phyloP scores from a whole-genome alignment of 2,329 filamentous ascomycete genomes.

The Calonectria fujianensis region DNA sequence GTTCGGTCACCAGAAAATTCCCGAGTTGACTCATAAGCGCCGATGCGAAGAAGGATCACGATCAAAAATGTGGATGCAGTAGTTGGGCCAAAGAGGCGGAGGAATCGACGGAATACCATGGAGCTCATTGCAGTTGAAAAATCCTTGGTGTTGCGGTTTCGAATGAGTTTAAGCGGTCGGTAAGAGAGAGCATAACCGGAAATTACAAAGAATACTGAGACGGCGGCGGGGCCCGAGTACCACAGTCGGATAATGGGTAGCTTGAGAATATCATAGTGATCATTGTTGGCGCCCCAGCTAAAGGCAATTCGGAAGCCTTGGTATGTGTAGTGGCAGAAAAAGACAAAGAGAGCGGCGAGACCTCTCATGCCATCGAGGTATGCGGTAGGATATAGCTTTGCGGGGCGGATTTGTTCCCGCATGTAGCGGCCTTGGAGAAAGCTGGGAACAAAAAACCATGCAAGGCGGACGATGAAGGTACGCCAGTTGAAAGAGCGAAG shows the following conservation, averaged over 20 bases:
- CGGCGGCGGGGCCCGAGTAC: slow-evolving; percentile 74
- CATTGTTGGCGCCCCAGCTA: slow-evolving; percentile 67
- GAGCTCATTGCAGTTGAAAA: slow-evolving; percentile 69
- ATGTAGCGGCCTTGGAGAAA: slow-evolving; percentile 68
- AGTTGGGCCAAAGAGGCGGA: slow-evolving; percentile 72
- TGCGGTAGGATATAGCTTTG: slow-evolving; percentile 70
- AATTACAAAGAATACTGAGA: slow-evolving; percentile 78
- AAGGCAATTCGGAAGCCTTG: slow-evolving; percentile 71
- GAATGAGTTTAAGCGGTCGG: slow-evolving; percentile 68
- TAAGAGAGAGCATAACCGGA: slow-evolving; percentile 77
- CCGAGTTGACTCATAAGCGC: slow-evolving; percentile 69
- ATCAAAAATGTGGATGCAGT: slow-evolving; percentile 70
- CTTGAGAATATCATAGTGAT: slow-evolving; percentile 69
- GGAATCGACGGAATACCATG: slow-evolving; percentile 70
- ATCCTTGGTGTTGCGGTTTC: slow-evolving; percentile 60
- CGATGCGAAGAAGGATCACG: slow-evolving; percentile 65
- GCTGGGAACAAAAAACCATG: slow-evolving; percentile 71
- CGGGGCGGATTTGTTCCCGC: slow-evolving; percentile 63
- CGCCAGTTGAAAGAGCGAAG: slow-evolving; percentile 61
- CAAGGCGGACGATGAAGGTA: slow-evolving; percentile 60
- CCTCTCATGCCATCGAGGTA: slow-evolving; percentile 77
- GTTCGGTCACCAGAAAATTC: slow-evolving; percentile 65
- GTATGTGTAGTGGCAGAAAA: slow-evolving; percentile 75
- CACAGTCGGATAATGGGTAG: slow-evolving; percentile 73
- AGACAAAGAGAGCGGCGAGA: slow-evolving; percentile 73